phyloP scores from a whole-genome alignment of 805 yeast genomes.

The Cyberlindnera xishuangbannaensis region DNA sequence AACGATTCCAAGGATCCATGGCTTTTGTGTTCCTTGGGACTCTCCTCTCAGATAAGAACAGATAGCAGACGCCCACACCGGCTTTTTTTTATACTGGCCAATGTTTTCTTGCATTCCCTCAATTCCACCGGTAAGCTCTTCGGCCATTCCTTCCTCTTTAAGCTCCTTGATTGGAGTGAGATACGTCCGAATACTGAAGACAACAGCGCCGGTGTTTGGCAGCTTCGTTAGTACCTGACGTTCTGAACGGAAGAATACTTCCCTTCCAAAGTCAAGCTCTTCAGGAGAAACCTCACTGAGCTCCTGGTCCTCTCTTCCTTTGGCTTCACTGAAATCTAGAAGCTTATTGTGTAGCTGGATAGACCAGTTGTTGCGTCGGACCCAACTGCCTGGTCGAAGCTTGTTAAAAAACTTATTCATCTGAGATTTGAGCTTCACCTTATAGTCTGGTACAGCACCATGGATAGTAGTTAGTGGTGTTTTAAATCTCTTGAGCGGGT shows the following conservation, averaged over 20 bases:
- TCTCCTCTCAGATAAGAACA: slow-evolving; percentile 34
- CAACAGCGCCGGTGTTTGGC: slow-evolving; percentile 40
- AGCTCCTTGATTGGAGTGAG: slow-evolving; percentile 43
- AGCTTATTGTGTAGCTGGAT: slow-evolving; percentile 53
- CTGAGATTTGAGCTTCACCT: slow-evolving; percentile 45
- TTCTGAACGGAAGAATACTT: slow-evolving; percentile 53
- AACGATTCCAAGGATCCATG: neutral
- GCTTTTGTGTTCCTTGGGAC: neutral
- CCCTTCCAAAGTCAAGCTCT: slow-evolving; percentile 31
- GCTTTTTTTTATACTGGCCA: slow-evolving; percentile 55
- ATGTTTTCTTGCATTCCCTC: slow-evolving; percentile 54
- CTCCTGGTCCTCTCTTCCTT: slow-evolving; percentile 26
- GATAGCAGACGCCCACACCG: slow-evolving; percentile 68
- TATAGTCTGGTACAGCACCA: slow-evolving; percentile 67
- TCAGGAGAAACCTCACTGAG: slow-evolving; percentile 29
- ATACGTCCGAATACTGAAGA: slow-evolving; percentile 54
- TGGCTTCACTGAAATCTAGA: slow-evolving; percentile 41
- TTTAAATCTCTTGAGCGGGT: slow-evolving; percentile 49
- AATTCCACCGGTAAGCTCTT: slow-evolving; percentile 55
- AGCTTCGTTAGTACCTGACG: slow-evolving; percentile 53
- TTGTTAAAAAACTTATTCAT: slow-evolving; percentile 65
- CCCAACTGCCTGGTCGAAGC: slow-evolving; percentile 46
- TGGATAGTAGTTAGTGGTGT: slow-evolving; percentile 57
- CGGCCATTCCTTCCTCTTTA: slow-evolving; percentile 39
- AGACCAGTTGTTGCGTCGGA: slow-evolving; percentile 66